Evolutionary conservation across 1,284 basidiomycete species (phyloP), one percentile per base, ranked within the genome.

Genomic region (Puccinia triticina): DNA sequence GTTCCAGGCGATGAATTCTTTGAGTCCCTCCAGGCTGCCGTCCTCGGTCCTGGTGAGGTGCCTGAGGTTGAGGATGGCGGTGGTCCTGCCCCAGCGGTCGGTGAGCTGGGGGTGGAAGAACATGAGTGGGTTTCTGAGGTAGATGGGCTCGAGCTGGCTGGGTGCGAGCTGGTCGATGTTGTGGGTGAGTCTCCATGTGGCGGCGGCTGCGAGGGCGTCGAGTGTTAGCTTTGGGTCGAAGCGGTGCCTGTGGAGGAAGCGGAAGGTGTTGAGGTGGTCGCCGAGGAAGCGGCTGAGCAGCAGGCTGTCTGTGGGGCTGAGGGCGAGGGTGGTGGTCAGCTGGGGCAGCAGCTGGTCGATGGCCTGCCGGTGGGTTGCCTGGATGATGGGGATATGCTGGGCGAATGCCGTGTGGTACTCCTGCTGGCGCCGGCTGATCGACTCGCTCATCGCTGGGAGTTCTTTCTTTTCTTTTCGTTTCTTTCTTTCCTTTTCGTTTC

Each of bases 1-100:
- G 48, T 83, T 84, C 16, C 84, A 86, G 34, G 86, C 85, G 26
- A 87, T 85, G 82, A 84, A 86, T 79, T 86, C 85, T 67, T 86
- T 86, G 57, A 86, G 75, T 79, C 86, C 85, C 37, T 86, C 85
- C 48, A 87, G 83, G 34, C 72, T 77, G 26, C 78, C 57, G 2
- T 85, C 83, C 4, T 84, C 73, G 7, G 84, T 85, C 16, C 86
- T 80, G 78, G 86, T 86, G 14, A 87, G 83, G 29, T 84, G 83
- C 48, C 84, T 83, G 16, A 87, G 83, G 53, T 82, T 84, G 83
- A 87, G 84, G 23, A 86, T 66, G 12, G 85, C 85, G 48, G 84
- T 85, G 0, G 86, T 86, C 21, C 87, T 82, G 7, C 84, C 84
- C 66, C 85, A 85, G 18, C 83, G 71, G 75, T 87, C 87, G 16